These are phyloP conservation scores for Astrephomene gubernaculifera DNA, from an alignment of 139 green algal species.

Conservation along the genomic window DNA sequence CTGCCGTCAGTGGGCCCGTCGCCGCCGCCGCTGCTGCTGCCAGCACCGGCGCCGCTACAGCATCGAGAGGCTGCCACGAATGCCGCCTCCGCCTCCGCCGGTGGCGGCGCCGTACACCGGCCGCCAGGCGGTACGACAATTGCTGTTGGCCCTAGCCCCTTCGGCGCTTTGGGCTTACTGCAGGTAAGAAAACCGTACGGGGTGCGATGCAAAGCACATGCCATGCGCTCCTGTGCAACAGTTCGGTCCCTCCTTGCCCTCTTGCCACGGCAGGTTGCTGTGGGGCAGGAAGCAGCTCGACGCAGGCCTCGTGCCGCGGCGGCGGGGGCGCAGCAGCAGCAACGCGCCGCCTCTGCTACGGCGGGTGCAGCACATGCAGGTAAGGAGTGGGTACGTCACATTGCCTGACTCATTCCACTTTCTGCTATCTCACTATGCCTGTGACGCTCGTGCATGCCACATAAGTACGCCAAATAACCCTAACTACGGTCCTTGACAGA, in stretches of 20 bases:
- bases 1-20: neutral
- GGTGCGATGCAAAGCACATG: too few species aligned
- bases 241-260: too few species aligned
- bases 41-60: neutral
- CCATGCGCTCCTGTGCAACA: too few species aligned
- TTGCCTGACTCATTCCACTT: too few species aligned
- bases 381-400: too few species aligned
- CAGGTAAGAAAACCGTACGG: neutral
- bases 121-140: neutral
- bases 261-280: neutral
- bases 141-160: neutral
- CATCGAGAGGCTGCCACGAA: too few species aligned
- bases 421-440: too few species aligned
- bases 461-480: too few species aligned
- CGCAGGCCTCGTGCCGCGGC: neutral
- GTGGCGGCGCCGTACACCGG: neutral
- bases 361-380: too few species aligned
- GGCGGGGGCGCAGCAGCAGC: neutral
- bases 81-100: neutral
- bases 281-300: neutral
- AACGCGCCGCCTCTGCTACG: neutral
- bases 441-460: too few species aligned
- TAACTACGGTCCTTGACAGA: too few species aligned
- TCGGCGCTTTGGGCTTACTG: constrained; percentile 5
- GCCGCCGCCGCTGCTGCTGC: neutral